Conservation (phyloP, 2,329 filamentous ascomycete genomes). For the Zymoseptoria crescenta region DNA sequence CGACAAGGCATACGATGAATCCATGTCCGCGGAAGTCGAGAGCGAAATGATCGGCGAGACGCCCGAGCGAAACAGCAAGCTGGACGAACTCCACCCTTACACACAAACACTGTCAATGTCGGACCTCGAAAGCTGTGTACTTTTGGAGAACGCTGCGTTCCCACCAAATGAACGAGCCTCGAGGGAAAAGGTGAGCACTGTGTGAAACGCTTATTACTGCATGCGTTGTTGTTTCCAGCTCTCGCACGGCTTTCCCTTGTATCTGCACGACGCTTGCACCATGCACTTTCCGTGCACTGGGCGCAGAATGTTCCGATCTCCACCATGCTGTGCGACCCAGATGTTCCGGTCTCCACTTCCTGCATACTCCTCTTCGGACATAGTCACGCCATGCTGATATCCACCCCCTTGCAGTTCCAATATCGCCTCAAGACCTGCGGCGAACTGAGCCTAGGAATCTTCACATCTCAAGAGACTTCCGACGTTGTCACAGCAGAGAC, state of each 20-base stretch:
- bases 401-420: conserved; percentile 50
- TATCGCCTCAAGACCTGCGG: conserved; percentile 70
- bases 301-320: conserved; percentile 3
- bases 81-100: conserved; percentile 60
- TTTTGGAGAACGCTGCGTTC: conserved; percentile 52
- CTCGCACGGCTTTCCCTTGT: neutral
- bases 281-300: conserved; percentile 7
- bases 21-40: conserved; percentile 8
- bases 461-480: conserved; percentile 54
- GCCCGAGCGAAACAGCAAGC: conserved; percentile 16
- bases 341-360: conserved; percentile 6
- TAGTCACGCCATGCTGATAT: conserved; percentile 6
- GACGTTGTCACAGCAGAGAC: conserved; percentile 50
- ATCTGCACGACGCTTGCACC: conserved; percentile 8
- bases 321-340: conserved; percentile 10
- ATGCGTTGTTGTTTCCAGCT: conserved; percentile 20
- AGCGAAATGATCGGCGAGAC: conserved; percentile 9
- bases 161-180: conserved; percentile 50
- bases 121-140: conserved; percentile 56
- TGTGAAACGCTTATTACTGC: conserved; percentile 20
- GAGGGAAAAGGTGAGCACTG: conserved; percentile 50
- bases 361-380: conserved; percentile 11
- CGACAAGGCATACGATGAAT: neutral
- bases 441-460: conserved; percentile 72
- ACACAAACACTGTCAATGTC: conserved; percentile 63